phyloP scores from a whole-genome alignment of 176 grass and related monocot genomes.

The Rhynchospora tenuis region DNA sequence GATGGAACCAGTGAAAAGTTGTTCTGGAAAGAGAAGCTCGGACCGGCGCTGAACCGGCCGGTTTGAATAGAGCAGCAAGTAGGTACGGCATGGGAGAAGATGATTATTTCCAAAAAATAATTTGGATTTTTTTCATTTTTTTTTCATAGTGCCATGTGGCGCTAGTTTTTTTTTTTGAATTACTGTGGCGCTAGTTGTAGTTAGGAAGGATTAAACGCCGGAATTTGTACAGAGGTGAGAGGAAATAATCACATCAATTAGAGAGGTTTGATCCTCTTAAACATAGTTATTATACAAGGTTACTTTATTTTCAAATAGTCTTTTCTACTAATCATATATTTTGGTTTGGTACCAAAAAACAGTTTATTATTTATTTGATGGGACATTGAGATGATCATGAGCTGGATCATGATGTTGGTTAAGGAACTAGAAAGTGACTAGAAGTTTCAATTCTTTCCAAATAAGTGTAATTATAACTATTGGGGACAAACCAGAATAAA shows the following conservation, averaged over 20 bases:
- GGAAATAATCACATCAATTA: not conserved
- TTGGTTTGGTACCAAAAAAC: not conserved
- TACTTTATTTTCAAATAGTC: not conserved
- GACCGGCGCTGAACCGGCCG: constrained; percentile 37
- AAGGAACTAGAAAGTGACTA: not conserved
- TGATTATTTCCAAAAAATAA: not conserved
- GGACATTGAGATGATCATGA: not conserved
- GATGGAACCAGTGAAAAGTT: constrained; percentile 18
- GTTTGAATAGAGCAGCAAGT: not conserved
- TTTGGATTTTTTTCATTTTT: not conserved
- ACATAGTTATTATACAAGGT: not conserved
- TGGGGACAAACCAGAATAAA: not conserved
- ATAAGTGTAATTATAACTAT: no score
- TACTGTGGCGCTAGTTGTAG: no score
- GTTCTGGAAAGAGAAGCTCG: constrained; percentile 58
- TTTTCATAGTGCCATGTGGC: not conserved
- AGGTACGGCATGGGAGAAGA: not conserved
- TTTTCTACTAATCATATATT: not conserved
- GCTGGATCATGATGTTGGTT: not conserved
- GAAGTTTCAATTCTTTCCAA: not conserved
- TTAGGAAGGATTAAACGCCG: not conserved
- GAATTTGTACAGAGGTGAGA: not conserved
- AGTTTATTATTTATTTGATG: not conserved
- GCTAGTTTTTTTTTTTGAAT: not conserved
- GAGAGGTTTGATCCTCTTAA: not conserved